Base-by-base conservation (phyloP, 768 basidiomycete species). In the Trametes coccinea region DNA sequence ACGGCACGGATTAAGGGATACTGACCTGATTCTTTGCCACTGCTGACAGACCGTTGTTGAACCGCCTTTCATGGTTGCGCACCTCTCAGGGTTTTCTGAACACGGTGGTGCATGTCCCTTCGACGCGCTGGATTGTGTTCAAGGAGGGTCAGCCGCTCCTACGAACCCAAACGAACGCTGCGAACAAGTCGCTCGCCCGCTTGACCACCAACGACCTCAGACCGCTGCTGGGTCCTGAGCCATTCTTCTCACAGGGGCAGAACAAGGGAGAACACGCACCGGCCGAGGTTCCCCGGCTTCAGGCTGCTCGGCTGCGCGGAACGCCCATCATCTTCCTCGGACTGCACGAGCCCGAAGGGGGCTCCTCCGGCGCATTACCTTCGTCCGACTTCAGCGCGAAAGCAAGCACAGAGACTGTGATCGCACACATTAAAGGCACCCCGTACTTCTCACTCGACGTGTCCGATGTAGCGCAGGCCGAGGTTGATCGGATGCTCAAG, bases 391-490 rank as follows among this genome's bases (percentile, higher is more conserved):
- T 89, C 53, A 81, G 78, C 59, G 64, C 62, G 40, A 70, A 73
- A 61, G 49, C 52, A 4, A 64, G 67, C 30, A 64, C 65, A 33
- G 78, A 83, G 54, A 67, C 72, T 16, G 81, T 84, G 1, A 73
- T 85, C 3, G 76, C 79, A 51, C 84, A 88, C 48, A 76, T 95
- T 27, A 74, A 88, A 30, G 96, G 95, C n/a, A 86, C 81, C 2
- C 87, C 93, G 0, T 95, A 89, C 73, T 98, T 97, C 71, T 80
- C 93, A 0, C 65, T 97, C 62, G 94, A 97, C 70, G 77, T 93
- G 2, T 80, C 79, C 29, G 80, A 84, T 56, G 72, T 83, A 22
- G 79, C 78, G 5, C 67, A 85, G 48, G 62, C 75, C 60, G 67
- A 74, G 39, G 71, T 88, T 34, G 76, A 81, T 8, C 73, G 73